phyloP scores from a whole-genome alignment of 2,329 filamentous ascomycete species.

The Cercospora beticola region DNA sequence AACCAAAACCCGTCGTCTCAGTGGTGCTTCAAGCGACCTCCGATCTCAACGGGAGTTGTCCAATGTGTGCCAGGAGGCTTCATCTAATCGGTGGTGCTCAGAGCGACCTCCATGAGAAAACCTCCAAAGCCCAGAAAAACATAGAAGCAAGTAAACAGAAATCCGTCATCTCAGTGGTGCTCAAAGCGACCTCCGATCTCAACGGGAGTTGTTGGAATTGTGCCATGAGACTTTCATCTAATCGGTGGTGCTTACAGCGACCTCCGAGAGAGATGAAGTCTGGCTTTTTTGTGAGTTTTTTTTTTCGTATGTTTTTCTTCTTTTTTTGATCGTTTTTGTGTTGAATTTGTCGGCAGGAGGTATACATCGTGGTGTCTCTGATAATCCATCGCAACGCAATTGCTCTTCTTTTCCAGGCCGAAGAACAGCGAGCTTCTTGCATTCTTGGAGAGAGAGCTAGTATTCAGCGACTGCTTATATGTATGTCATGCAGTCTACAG shows the following conservation, averaged over 20 bases:
- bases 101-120: not conserved
- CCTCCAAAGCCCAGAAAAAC: not conserved
- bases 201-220: not conserved
- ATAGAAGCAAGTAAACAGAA: not conserved
- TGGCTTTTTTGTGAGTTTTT: not conserved
- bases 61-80: too few species aligned
- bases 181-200: not conserved
- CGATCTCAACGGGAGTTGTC: not conserved
- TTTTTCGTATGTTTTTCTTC: not conserved
- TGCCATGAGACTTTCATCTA: not conserved
- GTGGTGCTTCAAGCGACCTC: not conserved
- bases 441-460: too few species aligned
- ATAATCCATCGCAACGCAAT: too few species aligned
- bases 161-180: not conserved
- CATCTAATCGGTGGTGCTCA: not conserved
- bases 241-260: not conserved
- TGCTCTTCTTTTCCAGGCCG: too few species aligned
- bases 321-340: not conserved
- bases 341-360: not conserved
- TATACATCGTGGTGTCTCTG: too few species aligned
- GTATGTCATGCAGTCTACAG: too few species aligned
- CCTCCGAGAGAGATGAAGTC: not conserved
- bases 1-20: not conserved
- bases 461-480: too few species aligned
- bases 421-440: too few species aligned